Conservation (phyloP, 495 filamentous ascomycete species). For the Jackrogersella minutella region DNA sequence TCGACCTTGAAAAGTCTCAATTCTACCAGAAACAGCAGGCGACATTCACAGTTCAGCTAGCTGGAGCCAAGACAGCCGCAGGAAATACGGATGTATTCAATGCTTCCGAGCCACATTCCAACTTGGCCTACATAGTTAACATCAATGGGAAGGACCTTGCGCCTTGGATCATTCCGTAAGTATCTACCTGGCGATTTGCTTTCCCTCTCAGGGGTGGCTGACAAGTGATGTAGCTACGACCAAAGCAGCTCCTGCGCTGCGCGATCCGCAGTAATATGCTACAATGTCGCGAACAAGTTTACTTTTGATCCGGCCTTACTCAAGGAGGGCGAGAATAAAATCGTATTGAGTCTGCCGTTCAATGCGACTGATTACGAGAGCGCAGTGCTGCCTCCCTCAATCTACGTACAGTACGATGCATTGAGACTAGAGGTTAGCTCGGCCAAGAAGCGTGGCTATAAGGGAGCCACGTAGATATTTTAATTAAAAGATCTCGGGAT, state of each 20-base stretch:
- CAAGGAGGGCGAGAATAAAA: slow-evolving; percentile 55
- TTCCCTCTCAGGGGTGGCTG: background rate
- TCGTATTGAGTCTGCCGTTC: slow-evolving; percentile 60
- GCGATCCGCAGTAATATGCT: slow-evolving; percentile 63
- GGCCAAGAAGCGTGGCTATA: slow-evolving; percentile 14
- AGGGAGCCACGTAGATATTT: slow-evolving; percentile 29
- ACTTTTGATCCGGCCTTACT: slow-evolving; percentile 56
- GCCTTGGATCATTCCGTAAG: slow-evolving; percentile 58
- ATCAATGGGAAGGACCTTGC: slow-evolving; percentile 54
- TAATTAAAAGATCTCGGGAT: background rate
- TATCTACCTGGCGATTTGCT: slow-evolving; percentile 5
- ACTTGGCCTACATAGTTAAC: slow-evolving; percentile 53
- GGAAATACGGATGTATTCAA: slow-evolving; percentile 65
- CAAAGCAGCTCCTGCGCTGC: slow-evolving; percentile 61
- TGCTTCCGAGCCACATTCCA: slow-evolving; percentile 53
- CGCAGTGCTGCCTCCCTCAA: slow-evolving; percentile 56
- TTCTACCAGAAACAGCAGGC: slow-evolving; percentile 48
- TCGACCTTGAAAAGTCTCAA: slow-evolving; percentile 48
- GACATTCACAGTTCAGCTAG: slow-evolving; percentile 65
- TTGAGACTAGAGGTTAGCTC: slow-evolving; percentile 58
- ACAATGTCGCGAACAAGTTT: slow-evolving; percentile 62
- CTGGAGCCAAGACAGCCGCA: slow-evolving; percentile 63
- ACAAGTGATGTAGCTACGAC: slow-evolving; percentile 43
- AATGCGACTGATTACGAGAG: slow-evolving; percentile 64
- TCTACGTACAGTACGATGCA: slow-evolving; percentile 69